phyloP scores from a whole-genome alignment of 345 rosid genomes.

The Passiflora organensis region DNA sequence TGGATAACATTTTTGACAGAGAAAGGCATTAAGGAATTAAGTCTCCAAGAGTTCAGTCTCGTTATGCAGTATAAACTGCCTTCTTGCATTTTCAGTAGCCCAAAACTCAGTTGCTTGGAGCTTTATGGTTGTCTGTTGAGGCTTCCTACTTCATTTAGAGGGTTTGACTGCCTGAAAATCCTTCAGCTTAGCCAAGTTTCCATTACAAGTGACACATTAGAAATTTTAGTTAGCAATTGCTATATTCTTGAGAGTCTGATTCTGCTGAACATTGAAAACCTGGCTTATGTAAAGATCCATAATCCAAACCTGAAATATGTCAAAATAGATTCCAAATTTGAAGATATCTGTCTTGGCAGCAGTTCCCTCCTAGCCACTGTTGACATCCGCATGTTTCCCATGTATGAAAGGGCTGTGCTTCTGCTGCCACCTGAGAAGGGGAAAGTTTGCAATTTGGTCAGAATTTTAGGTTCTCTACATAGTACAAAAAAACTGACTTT shows the following conservation, averaged over 20 bases:
- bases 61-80: constrained; percentile 25
- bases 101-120: constrained; percentile 28
- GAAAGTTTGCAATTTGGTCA: constrained; percentile 15
- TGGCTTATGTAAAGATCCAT: constrained; percentile 22
- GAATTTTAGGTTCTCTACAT: constrained; percentile 21
- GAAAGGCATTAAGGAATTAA: constrained; percentile 25
- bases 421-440: constrained; percentile 8
- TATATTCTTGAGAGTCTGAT: constrained; percentile 27
- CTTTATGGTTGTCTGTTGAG: constrained; percentile 27
- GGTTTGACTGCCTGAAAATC: constrained; percentile 26
- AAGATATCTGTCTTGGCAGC: constrained; percentile 22
- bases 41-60: constrained; percentile 19
- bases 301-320: constrained; percentile 27
- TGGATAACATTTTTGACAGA: constrained; percentile 14
- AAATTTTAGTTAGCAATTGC: constrained; percentile 24
- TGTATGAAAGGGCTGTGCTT: not conserved
- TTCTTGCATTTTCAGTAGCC: constrained; percentile 21
- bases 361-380: constrained; percentile 18
- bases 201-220: constrained; percentile 16
- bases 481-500: constrained; percentile 23
- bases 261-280: constrained; percentile 18
- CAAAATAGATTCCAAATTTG: constrained; percentile 27
- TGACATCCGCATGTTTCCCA: constrained; percentile 24
- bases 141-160: constrained; percentile 20
- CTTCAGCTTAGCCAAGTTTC: constrained; percentile 23